Evolutionary conservation across 257 asterid species (phyloP).

Genomic region (Petunia axillaris): DNA sequence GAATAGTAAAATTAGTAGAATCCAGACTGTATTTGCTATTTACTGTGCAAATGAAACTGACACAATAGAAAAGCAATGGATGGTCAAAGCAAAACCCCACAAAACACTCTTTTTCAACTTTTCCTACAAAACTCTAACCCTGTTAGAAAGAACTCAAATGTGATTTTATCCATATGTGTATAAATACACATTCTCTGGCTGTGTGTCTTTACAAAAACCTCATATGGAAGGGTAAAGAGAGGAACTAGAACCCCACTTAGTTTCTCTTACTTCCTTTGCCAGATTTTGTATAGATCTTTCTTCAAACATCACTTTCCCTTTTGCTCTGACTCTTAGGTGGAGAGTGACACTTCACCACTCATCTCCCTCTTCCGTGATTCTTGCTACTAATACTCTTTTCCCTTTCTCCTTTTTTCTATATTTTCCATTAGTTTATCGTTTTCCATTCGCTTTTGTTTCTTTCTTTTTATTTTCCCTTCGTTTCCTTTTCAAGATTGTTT

Average conservation of each 20-base stretch:
- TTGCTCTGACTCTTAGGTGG: conserved; percentile 34
- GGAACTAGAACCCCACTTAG: not conserved
- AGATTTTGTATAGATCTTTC: conserved; percentile 28
- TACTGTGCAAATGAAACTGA: no score
- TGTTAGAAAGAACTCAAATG: not conserved
- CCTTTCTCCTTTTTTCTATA: not conserved
- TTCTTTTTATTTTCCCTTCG: no score
- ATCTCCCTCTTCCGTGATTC: conserved; percentile 29
- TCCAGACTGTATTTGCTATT: no score
- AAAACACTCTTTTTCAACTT: not conserved
- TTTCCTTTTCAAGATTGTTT: no score
- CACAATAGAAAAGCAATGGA: not conserved
- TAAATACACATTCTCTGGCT: not conserved
- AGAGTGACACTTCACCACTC: conserved; percentile 37
- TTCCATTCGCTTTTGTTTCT: no score
- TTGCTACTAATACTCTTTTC: not conserved
- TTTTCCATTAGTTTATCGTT: not conserved
- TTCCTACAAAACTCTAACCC: not conserved
- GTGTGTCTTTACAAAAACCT: not conserved
- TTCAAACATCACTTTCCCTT: conserved; percentile 28
- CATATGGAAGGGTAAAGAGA: not conserved
- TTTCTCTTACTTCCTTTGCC: not conserved
- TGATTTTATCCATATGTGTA: not conserved
- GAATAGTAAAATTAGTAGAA: no score
- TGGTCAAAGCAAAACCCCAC: not conserved